Base-by-base conservation (phyloP, 805 yeast genomes). In the Millerozyma miso region DNA sequence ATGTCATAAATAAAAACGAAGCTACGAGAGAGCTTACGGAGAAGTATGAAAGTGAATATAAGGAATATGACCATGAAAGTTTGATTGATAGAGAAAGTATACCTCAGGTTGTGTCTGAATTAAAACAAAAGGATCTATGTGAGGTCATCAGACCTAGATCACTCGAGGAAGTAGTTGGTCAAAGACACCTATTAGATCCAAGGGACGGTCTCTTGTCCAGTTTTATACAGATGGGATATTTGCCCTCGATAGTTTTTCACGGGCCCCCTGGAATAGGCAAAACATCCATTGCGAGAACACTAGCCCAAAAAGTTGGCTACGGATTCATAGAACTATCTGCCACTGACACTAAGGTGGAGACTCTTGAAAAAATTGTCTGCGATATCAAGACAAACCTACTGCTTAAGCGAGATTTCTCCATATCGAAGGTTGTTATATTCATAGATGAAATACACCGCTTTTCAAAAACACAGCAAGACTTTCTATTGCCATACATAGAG, bases 221-320 rank as follows among this genome's bases (percentile, higher is more conserved):
- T 36, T 85, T 85, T 46, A 71, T 90, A 1, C 71, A 74, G 31
- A 64, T 75, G 62, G 79, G 83, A n/a, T 68, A 72, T 37, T 68
- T 86, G 5, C 97, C 97, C 1, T 88, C 97, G 0, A 74, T 93
- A 80, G 80, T 93, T 1, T 65, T 93, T 4, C 85, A 93, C 86
- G 99, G 99, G 0, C 96, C 96, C 0, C 95, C 97, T 1, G 99
- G 99, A 0, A 90, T 88, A 2, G 91, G 93, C 72, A 93, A 93
- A 58, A 93, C 99, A 0, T 84, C 97, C 0, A 58, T 93, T 19
- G 93, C 95, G 0, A 51, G 75, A 33, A 74, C 83, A 31, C 63
- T 85, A n/a, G 82, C 89, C 0, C 55, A 64, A 13, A 64, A 70
- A n/a, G 65, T 79, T 1, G 68, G 71, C 35, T 69, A 80, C 37